Conservation (phyloP, 768 basidiomycete species). For the Rhodotorula graminis region DNA sequence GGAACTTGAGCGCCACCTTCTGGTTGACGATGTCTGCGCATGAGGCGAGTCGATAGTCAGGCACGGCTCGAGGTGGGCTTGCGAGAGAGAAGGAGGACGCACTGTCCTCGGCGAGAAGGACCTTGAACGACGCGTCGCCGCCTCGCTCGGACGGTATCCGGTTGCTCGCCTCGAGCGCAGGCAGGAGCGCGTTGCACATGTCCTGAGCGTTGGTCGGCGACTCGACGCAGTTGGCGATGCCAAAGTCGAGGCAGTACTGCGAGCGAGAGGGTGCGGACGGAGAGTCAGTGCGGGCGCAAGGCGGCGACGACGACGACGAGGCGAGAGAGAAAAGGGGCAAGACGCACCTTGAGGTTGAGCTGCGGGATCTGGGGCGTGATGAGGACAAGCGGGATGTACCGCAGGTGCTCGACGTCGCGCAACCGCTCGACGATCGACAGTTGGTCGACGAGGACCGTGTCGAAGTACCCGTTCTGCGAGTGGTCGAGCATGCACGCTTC, state of each 20-base stretch:
- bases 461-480: slow-evolving; percentile 67
- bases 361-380: slow-evolving; percentile 41
- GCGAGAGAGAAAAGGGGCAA: slow-evolving; percentile 54
- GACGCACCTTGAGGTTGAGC: slow-evolving; percentile 41
- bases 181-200: slow-evolving; percentile 82
- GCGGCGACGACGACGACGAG: slow-evolving; percentile 54
- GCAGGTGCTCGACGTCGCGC: slow-evolving; percentile 83
- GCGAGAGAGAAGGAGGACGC: slow-evolving; percentile 4
- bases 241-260: slow-evolving; percentile 46
- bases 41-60: background rate
- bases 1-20: slow-evolving; percentile 90
- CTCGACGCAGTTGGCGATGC: slow-evolving; percentile 89
- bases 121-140: slow-evolving; percentile 81
- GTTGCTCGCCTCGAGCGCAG: slow-evolving; percentile 90
- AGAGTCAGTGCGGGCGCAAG: background rate
- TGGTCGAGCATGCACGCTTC: slow-evolving; percentile 54
- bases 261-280: background rate
- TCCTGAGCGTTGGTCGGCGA: slow-evolving; percentile 84
- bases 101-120: slow-evolving; percentile 91
- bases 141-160: slow-evolving; percentile 79
- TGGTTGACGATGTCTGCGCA: slow-evolving; percentile 59
- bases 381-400: slow-evolving; percentile 93
- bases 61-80: too few species aligned
- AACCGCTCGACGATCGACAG: slow-evolving; percentile 76
- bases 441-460: slow-evolving; percentile 93